Evolutionary conservation across 371 early-diverging fungal genomes (phyloP).

Genomic region (Coemansia sp.): DNA sequence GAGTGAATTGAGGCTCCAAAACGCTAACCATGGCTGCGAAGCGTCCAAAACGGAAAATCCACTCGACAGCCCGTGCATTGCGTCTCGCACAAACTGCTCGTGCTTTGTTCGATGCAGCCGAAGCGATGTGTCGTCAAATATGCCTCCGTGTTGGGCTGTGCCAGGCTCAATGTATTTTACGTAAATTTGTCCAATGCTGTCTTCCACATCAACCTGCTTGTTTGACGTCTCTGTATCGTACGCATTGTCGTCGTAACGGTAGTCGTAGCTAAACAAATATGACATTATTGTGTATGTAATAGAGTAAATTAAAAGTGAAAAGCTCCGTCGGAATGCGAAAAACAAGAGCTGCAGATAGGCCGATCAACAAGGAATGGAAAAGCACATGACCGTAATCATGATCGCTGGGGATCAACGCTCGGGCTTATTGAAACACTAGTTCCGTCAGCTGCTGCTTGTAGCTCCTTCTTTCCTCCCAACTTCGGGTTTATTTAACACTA

Average conservation of each 20-base stretch:
- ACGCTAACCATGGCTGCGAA: slow-evolving; percentile 86
- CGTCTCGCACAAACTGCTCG: slow-evolving; percentile 57
- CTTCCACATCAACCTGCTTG: slow-evolving; percentile 53
- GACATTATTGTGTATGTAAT: slow-evolving; percentile 15
- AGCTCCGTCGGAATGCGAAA: neutral
- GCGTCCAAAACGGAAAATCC: slow-evolving; percentile 79
- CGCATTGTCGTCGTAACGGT: slow-evolving; percentile 54
- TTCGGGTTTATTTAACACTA: slow-evolving; percentile 23
- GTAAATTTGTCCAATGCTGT: slow-evolving; percentile 36
- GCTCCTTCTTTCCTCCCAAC: slow-evolving; percentile 27
- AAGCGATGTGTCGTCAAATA: slow-evolving; percentile 29
- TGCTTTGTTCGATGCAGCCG: slow-evolving; percentile 53
- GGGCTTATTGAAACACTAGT: neutral
- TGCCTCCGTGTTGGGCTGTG: slow-evolving; percentile 23
- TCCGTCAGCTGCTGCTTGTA: neutral
- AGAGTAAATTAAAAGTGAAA: neutral
- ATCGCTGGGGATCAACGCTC: neutral
- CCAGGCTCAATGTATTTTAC: slow-evolving; percentile 11
- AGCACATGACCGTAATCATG: neutral
- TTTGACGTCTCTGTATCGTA: slow-evolving; percentile 54
- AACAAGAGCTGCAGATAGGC: neutral
- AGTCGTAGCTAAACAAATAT: slow-evolving; percentile 37
- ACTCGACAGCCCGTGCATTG: slow-evolving; percentile 57
- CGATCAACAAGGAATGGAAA: no score
- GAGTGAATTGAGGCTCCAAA: slow-evolving; percentile 86